phyloP scores from a whole-genome alignment of 2,329 filamentous ascomycete species.

The Lachnellula cervina region DNA sequence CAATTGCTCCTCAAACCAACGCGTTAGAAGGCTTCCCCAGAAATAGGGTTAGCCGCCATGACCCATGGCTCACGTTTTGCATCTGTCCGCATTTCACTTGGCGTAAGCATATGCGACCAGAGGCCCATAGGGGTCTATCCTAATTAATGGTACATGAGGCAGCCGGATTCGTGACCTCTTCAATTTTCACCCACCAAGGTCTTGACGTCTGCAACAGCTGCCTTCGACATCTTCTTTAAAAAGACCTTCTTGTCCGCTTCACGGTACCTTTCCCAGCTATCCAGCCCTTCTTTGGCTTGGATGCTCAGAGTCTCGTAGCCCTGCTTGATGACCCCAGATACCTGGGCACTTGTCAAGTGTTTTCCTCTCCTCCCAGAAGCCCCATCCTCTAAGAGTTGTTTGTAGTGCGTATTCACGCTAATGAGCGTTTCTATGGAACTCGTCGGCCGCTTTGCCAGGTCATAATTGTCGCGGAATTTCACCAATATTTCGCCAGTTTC shows the following conservation, averaged over 20 bases:
- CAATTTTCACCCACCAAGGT: conserved; percentile 21
- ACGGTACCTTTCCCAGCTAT: conserved; percentile 78
- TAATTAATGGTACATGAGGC: not conserved
- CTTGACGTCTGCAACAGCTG: conserved; percentile 68
- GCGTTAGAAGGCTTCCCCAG: conserved; percentile 5
- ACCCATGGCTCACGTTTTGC: not conserved
- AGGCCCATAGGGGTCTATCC: not conserved
- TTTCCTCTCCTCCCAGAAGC: conserved; percentile 49
- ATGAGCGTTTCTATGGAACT: conserved; percentile 82
- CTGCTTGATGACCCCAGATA: conserved; percentile 88
- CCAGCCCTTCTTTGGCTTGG: conserved; percentile 79
- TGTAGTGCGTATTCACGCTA: conserved; percentile 80
- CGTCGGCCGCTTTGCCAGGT: conserved; percentile 49
- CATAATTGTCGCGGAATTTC: conserved; percentile 78
- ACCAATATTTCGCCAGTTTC: conserved; percentile 79
- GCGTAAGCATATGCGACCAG: not conserved
- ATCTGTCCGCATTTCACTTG: not conserved
- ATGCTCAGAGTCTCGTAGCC: conserved; percentile 95
- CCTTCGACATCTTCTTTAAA: conserved; percentile 81
- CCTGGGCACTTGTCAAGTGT: conserved; percentile 75
- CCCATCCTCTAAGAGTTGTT: conserved; percentile 66
- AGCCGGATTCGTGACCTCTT: conserved; percentile 1
- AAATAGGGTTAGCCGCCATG: not conserved
- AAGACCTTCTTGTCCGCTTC: conserved; percentile 81
- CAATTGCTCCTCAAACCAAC: conserved; percentile 9